Percentiles rank a stretch among this genome's conserved stretches.
phyloP scores from a whole-genome alignment of 139 green algal genomes.

The Klebsormidium nitens region DNA sequence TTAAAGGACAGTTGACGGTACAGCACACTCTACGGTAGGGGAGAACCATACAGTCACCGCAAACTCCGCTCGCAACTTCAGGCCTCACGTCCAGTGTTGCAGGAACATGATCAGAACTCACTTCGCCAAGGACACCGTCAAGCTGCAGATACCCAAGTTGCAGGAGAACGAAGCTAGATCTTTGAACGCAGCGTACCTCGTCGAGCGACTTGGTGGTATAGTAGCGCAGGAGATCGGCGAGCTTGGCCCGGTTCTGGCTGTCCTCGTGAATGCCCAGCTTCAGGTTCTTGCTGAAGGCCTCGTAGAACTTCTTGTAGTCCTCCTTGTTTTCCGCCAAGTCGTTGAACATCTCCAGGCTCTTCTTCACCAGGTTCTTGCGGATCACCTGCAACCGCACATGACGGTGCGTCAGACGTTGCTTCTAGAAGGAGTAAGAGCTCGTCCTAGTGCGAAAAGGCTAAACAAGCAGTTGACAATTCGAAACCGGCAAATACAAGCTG shows the following conservation, averaged over 20 bases:
- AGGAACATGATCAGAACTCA: too few relatives aligned
- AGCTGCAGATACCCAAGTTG: too few relatives aligned
- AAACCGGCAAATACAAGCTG: too few relatives aligned
- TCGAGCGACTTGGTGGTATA: slow-evolving; percentile 97
- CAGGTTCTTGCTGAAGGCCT: slow-evolving; percentile 99
- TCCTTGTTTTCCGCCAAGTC: slow-evolving; percentile 99
- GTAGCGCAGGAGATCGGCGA: slow-evolving; percentile 88
- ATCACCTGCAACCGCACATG: slow-evolving; percentile 60
- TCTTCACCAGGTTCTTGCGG: slow-evolving; percentile 99
- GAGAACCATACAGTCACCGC: too few relatives aligned
- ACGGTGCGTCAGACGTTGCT: too few relatives aligned
- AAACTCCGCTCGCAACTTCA: too few relatives aligned
- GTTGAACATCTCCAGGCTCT: slow-evolving; percentile 94
- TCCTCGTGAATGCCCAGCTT: slow-evolving; percentile 98
- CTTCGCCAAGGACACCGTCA: too few relatives aligned
- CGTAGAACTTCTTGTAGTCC: slow-evolving; percentile 99
- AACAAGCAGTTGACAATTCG: background rate
- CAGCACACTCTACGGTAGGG: too few relatives aligned
- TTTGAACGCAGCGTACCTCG: too few relatives aligned
- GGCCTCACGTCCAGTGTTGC: too few relatives aligned
- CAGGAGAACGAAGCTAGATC: too few relatives aligned
- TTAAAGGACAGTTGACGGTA: too few relatives aligned
- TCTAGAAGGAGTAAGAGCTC: background rate
- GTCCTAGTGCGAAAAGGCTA: background rate
- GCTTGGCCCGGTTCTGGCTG: slow-evolving; percentile 91